A percentile compares a stretch with the other conserved stretches of the same genome.
These are phyloP conservation scores for Salix dunnii DNA, from an alignment of 345 rosid genomes.

Conservation along the genomic window DNA sequence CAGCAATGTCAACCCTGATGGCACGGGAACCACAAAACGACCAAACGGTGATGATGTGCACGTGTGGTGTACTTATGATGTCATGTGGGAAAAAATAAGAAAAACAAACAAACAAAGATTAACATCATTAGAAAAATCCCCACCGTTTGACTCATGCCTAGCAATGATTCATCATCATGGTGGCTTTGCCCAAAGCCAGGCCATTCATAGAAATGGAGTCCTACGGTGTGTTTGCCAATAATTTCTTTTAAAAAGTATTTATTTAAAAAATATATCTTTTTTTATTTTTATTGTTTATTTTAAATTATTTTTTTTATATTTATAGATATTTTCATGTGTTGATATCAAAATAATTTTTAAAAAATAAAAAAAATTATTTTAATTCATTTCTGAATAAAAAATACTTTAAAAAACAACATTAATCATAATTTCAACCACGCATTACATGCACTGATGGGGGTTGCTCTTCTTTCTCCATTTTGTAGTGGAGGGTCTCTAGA, in stretches of 20 bases:
- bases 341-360: too few relatives aligned
- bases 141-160: constrained; percentile 26
- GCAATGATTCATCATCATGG: constrained; percentile 14
- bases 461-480: background rate
- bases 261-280: too few relatives aligned
- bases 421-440: too few relatives aligned
- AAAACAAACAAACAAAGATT: background rate
- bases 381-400: too few relatives aligned
- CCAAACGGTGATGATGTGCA: constrained; percentile 35
- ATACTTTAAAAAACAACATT: too few relatives aligned
- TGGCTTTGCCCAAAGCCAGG: background rate
- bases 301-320: too few relatives aligned
- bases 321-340: too few relatives aligned
- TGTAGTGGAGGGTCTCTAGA: background rate
- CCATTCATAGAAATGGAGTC: background rate
- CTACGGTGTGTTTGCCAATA: too few relatives aligned
- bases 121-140: constrained; percentile 19
- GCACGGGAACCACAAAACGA: constrained; percentile 11
- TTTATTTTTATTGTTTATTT: too few relatives aligned
- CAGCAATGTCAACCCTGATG: constrained; percentile 31
- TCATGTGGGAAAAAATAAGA: constrained; percentile 13
- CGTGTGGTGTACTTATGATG: constrained; percentile 37
- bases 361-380: too few relatives aligned
- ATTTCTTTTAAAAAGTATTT: too few relatives aligned
- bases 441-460: background rate